Conservation (phyloP, 164 flowering plant genomes). For the Magnolia officinalis region DNA sequence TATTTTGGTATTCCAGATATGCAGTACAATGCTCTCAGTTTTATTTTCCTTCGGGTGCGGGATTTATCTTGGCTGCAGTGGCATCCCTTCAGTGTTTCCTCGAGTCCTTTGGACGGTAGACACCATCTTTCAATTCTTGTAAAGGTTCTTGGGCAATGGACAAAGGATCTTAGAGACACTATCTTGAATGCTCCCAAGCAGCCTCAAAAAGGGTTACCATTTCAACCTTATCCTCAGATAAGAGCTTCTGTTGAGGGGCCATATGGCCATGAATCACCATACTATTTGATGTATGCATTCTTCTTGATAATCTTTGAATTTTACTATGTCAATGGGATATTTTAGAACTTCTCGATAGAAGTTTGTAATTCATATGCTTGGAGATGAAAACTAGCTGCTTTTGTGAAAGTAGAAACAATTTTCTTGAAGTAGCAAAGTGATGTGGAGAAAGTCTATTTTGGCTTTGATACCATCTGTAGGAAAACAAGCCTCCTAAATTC, state of each 20-base stretch:
- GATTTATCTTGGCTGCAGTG: conserved; percentile 86
- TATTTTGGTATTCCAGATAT: conserved; percentile 37
- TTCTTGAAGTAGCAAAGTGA: too few relatives aligned
- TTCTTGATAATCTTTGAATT: conserved; percentile 1
- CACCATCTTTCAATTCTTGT: conserved; percentile 68
- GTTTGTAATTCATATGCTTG: neutral
- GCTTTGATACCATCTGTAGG: neutral
- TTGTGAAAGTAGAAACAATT: too few relatives aligned
- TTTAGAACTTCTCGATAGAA: neutral
- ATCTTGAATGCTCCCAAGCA: conserved; percentile 30
- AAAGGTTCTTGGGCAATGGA: conserved; percentile 90
- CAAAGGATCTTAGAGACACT: conserved; percentile 44
- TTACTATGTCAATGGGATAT: neutral
- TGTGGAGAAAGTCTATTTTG: neutral
- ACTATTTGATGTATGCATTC: conserved; percentile 62
- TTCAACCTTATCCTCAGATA: conserved; percentile 28
- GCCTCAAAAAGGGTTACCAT: conserved; percentile 16
- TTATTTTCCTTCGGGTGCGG: conserved; percentile 71
- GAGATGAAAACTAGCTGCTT: too few relatives aligned
- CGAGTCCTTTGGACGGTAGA: conserved; percentile 84
- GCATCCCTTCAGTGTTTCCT: conserved; percentile 98
- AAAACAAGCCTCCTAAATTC: neutral
- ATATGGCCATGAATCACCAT: conserved; percentile 82
- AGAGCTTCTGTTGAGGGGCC: conserved; percentile 92
- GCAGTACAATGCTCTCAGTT: conserved; percentile 81